Percentiles rank a stretch among this genome's conserved stretches.
Evolutionary conservation across 176 grass and related monocot species (phyloP).

Genomic region (Triticum timopheevii): DNA sequence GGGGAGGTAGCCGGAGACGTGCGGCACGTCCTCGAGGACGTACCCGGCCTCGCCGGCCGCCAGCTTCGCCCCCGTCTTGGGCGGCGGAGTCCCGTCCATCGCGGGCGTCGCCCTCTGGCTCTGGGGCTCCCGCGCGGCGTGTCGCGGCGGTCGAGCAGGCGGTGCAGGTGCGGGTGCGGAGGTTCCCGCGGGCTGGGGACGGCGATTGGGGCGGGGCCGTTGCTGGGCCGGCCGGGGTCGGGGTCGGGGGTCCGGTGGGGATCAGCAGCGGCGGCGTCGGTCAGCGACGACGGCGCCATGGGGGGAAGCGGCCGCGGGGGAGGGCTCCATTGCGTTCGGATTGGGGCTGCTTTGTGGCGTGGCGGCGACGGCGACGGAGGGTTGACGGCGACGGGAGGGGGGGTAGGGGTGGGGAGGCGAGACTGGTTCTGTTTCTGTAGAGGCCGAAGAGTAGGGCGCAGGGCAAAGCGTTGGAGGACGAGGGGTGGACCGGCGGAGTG

Average conservation of each 20-base stretch:
- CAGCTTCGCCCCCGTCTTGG: constrained; percentile 43
- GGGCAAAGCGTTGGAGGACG: neutral
- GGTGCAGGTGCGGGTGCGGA: neutral
- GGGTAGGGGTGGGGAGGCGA: neutral
- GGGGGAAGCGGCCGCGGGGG: neutral
- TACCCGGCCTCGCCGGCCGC: constrained; percentile 55
- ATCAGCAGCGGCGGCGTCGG: neutral
- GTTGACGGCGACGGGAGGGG: neutral
- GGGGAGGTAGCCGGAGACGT: constrained; percentile 76
- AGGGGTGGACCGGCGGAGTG: neutral
- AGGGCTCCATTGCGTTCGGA: constrained; percentile 14
- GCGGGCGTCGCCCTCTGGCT: neutral
- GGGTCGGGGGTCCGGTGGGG: neutral
- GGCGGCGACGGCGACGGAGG: constrained; percentile 10
- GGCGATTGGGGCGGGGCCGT: constrained; percentile 9
- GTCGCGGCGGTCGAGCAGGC: constrained; percentile 41
- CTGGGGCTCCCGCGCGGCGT: constrained; percentile 4
- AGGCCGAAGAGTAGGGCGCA: neutral
- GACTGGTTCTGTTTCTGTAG: neutral
- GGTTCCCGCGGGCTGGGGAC: neutral
- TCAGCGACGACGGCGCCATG: constrained; percentile 25
- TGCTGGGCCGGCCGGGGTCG: neutral
- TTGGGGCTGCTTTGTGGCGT: neutral
- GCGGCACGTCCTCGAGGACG: constrained; percentile 94
- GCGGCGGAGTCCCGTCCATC: constrained; percentile 9